Evolutionary conservation across 2,329 filamentous ascomycete species (phyloP).

Genomic region (Colletotrichum truncatum): DNA sequence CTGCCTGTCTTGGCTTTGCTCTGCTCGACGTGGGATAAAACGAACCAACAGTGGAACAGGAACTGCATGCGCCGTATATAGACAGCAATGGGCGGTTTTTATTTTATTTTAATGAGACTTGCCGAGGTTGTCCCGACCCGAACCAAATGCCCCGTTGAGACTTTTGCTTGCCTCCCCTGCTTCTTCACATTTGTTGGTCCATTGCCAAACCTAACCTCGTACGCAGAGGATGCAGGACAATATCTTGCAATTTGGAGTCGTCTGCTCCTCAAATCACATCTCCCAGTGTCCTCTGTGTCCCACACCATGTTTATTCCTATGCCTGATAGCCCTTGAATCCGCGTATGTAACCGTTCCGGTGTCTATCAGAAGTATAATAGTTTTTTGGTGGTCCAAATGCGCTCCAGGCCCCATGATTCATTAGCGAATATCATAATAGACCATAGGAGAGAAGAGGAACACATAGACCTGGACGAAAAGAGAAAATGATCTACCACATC

Average conservation of each 20-base stretch:
- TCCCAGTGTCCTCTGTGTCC: background rate
- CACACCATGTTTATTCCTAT: slow-evolving; percentile 5
- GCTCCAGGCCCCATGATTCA: background rate
- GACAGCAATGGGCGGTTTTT: too few relatives aligned
- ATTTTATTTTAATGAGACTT: too few relatives aligned
- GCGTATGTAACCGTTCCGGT: background rate
- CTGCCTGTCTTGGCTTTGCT: background rate
- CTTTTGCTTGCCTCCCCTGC: background rate
- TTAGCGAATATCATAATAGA: slow-evolving; percentile 5
- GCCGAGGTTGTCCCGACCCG: slow-evolving; percentile 7
- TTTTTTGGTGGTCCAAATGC: background rate
- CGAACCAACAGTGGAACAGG: slow-evolving; percentile 11
- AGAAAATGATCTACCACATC: slow-evolving; percentile 22
- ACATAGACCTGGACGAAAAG: slow-evolving; percentile 1
- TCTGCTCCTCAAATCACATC: background rate
- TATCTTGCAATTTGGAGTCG: background rate
- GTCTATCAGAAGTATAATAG: background rate
- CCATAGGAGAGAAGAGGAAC: slow-evolving; percentile 1
- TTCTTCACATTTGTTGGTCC: background rate
- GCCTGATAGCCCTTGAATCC: background rate
- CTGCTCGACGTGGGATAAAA: slow-evolving; percentile 1
- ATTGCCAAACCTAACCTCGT: background rate
- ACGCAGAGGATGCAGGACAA: background rate
- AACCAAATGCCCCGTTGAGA: background rate
- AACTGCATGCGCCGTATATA: background rate